Base-by-base conservation (phyloP, 2,329 filamentous ascomycete genomes). In the Aspergillus thermomutatus region DNA sequence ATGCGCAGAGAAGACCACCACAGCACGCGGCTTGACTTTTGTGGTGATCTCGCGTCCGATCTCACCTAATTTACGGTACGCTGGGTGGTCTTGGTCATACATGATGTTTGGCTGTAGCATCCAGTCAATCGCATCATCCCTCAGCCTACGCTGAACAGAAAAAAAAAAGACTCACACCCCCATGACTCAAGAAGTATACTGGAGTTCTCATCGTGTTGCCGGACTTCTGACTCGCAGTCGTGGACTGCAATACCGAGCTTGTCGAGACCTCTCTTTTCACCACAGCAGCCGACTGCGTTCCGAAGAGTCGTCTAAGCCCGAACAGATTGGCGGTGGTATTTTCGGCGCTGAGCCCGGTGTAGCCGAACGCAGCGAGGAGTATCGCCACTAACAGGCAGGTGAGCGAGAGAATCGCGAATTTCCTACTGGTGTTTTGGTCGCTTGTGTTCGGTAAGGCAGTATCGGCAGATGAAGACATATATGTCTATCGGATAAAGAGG, bases 1-100 rank as follows among this genome's bases (percentile, higher is more conserved):
- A 72, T 92, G 89, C 1, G 88, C 89, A 0, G 88, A 91, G 69
- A 92, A 87, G 26, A 91, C 86, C 1, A 92, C 84, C 17, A 92
- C 81, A 1, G 88, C 89, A 60, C 83, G 86, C 1, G 89, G 89
- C 65, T 86, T 87, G 46, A 91, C 83, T 59, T 84, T 83, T 27
- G 82, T 77, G 0, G 87, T 90, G 68, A 92, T 90, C 65, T 91
- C 88, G 7, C 72, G 78, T 45, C 89, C 89, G 52, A 91, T 86
- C 25, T 79, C 70, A 63, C 87, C 82, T 4, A 92, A 82, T 54
- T 87, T 77, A 3, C 77, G 69, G 65, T 88, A 90, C 9, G 84
- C 89, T 1, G 87, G 86, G 67, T 92, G 89, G 0, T 83, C 69
- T 3, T 78, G 83, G n/a, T 89, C 79, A 66, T 87, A 88, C 79